phyloP scores from a whole-genome alignment of 2,329 filamentous ascomycete genomes.

The Pseudogymnoascus sp. region DNA sequence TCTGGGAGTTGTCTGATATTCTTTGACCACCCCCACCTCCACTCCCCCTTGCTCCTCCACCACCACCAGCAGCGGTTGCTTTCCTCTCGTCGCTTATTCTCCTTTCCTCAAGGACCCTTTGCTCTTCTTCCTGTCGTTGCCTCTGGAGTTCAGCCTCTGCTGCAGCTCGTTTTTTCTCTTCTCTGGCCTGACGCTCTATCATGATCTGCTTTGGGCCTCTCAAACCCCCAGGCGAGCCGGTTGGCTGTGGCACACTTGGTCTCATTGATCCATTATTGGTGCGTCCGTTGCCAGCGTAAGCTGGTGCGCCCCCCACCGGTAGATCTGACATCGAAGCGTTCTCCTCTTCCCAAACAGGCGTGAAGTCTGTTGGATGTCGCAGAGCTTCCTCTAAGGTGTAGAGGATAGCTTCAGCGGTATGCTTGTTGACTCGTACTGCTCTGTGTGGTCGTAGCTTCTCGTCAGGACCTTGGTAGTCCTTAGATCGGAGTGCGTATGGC shows the following conservation, averaged over 20 bases:
- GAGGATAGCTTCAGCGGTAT: conserved; percentile 83
- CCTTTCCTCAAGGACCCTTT: conserved; percentile 47
- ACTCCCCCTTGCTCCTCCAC: conserved; percentile 21
- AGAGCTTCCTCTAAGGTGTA: conserved; percentile 89
- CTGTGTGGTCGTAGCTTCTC: conserved; percentile 39
- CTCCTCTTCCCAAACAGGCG: conserved; percentile 77
- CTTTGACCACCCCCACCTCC: conserved; percentile 22
- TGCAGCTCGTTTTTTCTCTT: conserved; percentile 57
- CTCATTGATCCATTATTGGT: conserved; percentile 49
- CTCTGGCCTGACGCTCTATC: conserved; percentile 74
- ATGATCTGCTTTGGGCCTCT: conserved; percentile 86
- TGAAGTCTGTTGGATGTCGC: conserved; percentile 75
- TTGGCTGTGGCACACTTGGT: conserved; percentile 42
- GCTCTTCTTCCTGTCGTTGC: conserved; percentile 49
- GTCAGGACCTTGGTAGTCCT: conserved; percentile 20
- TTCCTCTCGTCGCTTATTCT: conserved; percentile 53
- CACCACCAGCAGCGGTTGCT: conserved; percentile 48
- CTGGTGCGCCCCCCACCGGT: conserved; percentile 50
- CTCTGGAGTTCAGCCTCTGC: conserved; percentile 42
- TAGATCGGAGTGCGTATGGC: conserved; percentile 20
- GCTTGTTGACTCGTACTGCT: conserved; percentile 64
- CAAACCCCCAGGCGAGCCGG: conserved; percentile 53
- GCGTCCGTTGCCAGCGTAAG: conserved; percentile 54
- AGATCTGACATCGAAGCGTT: conserved; percentile 90
- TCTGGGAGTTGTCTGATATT: conserved; percentile 29